These are phyloP conservation scores for Thalia dealbata DNA, from an alignment of 176 grass and related monocot genomes.

Conservation along the genomic window DNA sequence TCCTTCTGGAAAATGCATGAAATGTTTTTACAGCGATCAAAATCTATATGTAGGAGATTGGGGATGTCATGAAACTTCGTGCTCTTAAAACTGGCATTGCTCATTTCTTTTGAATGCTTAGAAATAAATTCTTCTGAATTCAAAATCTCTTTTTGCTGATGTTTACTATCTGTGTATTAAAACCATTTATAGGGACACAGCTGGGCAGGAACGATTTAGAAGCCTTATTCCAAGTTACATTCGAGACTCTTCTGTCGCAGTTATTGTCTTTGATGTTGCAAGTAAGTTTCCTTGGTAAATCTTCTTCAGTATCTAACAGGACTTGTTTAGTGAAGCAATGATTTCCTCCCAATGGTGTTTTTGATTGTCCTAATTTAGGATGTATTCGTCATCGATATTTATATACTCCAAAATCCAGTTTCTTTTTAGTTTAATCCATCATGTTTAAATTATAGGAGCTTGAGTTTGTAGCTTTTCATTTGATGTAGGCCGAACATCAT, in stretches of 20 bases:
- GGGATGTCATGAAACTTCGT: not conserved
- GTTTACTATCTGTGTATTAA: not conserved
- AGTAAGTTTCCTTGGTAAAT: too few relatives aligned
- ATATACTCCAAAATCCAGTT: too few relatives aligned
- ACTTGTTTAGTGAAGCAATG: not conserved
- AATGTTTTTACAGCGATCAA: too few relatives aligned
- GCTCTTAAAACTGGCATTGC: not conserved
- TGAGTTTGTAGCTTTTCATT: constrained; percentile 6
- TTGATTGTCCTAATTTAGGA: not conserved
- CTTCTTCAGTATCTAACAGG: too few relatives aligned
- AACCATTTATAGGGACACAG: constrained; percentile 59
- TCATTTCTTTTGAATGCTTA: not conserved
- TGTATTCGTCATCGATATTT: not conserved
- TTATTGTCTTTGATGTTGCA: too few relatives aligned
- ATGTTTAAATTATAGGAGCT: not conserved
- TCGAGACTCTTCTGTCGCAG: too few relatives aligned
- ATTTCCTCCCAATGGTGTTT: constrained; percentile 11
- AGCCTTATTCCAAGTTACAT: too few relatives aligned
- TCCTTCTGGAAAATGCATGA: too few relatives aligned
- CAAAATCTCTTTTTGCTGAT: too few relatives aligned
- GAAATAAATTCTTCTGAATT: too few relatives aligned
- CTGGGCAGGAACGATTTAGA: too few relatives aligned
- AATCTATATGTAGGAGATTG: too few relatives aligned
- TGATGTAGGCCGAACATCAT: constrained; percentile 31
- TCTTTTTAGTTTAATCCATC: not conserved